Evolutionary conservation across 768 basidiomycete species (phyloP).

Genomic region (Russula griseocarnosa): DNA sequence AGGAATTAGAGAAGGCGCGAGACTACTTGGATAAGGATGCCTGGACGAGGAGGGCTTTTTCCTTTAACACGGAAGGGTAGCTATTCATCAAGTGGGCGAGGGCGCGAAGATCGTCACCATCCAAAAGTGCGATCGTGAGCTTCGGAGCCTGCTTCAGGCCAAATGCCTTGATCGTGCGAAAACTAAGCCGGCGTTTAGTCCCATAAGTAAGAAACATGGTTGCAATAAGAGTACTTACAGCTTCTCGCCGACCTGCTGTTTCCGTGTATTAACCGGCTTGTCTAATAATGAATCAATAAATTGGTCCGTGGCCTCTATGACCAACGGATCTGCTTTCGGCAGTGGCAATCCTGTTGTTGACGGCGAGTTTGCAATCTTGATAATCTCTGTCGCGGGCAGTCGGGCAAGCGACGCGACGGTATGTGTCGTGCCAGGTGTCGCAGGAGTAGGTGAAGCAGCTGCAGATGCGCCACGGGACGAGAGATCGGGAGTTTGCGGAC

Average conservation of each 20-base stretch:
- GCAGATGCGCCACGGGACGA: conserved; percentile 73
- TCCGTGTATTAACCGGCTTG: conserved; percentile 71
- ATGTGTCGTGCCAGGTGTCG: conserved; percentile 53
- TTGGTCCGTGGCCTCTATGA: conserved; percentile 56
- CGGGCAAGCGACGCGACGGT: conserved; percentile 69
- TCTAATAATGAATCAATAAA: conserved; percentile 61
- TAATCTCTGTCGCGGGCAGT: conserved; percentile 71
- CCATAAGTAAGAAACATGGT: conserved; percentile 19
- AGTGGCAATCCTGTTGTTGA: conserved; percentile 39
- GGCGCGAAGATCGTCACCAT: conserved; percentile 79
- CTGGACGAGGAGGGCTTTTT: conserved; percentile 34
- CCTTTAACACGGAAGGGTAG: conserved; percentile 76
- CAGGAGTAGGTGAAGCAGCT: conserved; percentile 63
- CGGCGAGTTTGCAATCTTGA: conserved; percentile 56
- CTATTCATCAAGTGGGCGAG: conserved; percentile 86
- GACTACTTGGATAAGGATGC: conserved; percentile 18
- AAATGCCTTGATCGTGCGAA: conserved; percentile 61
- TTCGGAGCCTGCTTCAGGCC: conserved; percentile 86
- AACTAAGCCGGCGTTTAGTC: conserved; percentile 35
- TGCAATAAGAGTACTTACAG: conserved; percentile 43
- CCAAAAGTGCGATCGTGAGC: conserved; percentile 76
- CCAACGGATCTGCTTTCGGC: conserved; percentile 29
- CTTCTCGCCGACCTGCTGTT: conserved; percentile 79
- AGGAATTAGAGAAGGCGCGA: background rate
- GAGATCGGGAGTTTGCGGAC: conserved; percentile 73